Evolutionary conservation across 139 green algal species (phyloP).

Genomic region (Chlorella sp.): DNA sequence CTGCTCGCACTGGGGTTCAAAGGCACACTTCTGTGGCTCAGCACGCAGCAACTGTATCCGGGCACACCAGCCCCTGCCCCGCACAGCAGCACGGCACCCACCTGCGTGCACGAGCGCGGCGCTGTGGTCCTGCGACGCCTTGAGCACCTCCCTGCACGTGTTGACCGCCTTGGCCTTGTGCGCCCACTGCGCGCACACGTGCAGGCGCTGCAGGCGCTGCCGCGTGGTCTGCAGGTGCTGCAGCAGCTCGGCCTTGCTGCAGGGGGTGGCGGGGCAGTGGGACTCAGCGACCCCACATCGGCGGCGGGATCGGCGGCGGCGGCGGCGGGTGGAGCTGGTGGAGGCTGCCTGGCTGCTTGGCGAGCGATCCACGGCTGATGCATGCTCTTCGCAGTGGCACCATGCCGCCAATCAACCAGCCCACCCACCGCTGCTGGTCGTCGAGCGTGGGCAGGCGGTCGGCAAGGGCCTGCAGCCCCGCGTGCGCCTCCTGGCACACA

Average conservation of each 20-base stretch:
- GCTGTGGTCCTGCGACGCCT: constrained; percentile 16
- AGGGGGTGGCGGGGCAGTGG: neutral
- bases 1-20: too few species aligned
- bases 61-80: neutral
- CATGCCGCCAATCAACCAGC: neutral
- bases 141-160: constrained; percentile 29
- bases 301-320: too few species aligned
- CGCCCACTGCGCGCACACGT: constrained; percentile 57
- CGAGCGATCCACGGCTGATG: neutral
- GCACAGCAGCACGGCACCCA: neutral
- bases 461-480: constrained; percentile 3
- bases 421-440: constrained; percentile 25
- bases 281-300: too few species aligned
- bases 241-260: constrained; percentile 55
- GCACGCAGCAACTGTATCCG: too few species aligned
- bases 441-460: constrained; percentile 9
- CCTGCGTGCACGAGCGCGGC: constrained; percentile 19
- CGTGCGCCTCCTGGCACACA: constrained; percentile 11
- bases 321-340: too few species aligned
- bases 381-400: too few species aligned
- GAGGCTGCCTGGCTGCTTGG: neutral
- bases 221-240: constrained; percentile 44
- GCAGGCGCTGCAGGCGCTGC: constrained; percentile 62
- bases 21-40: too few species aligned
- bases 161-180: constrained; percentile 51